Base-by-base conservation (phyloP, 768 basidiomycete genomes). In the Suillus subalutaceus region DNA sequence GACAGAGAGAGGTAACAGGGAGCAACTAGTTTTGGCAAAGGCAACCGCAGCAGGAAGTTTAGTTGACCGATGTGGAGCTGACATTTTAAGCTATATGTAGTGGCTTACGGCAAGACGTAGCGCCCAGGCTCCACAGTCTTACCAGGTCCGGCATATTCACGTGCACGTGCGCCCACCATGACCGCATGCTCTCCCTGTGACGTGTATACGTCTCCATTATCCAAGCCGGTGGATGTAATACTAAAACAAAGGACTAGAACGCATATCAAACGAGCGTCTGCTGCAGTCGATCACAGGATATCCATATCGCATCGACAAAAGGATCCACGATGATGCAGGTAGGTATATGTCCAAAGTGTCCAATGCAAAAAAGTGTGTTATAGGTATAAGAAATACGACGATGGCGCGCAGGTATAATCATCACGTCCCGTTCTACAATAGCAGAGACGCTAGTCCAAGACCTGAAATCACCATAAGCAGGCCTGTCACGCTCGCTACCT, bases 311-410 rank as follows among this genome's bases (percentile, higher is more conserved):
- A 57, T 50, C 43, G 41, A 59, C 50, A 56, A n/a, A 40, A 23
- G 66, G 62, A 64, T 67, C 65, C 68, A n/a, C 55, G 63, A 71
- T 66, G 58, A 63, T 57, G 59, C 63, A 65, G 64, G 69, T 71
- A 65, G 62, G 62, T 60, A 56, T 66, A 46, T 66, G 70, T 76
- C 72, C 73, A 56, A 70, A 67, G 52, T 18, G 72, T 75, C 72
- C 74, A 59, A 66, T 65, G 64, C 67, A 67, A 65, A 74, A 60
- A 35, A 43, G 46, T 58, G 37, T 38, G 38, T 40, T 55, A 61
- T 50, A 60, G 59, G 63, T 67, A 23, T 41, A 64, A 32, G 44
- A 64, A 48, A 62, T 48, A 60, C 41, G 65, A 60, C 41, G 53
- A 15, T 10, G 12, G 23, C 18, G 40, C 35, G 23, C 15, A 57